Conservation (phyloP, 2,329 filamentous ascomycete genomes). For the Aspergillus tubingensis region DNA sequence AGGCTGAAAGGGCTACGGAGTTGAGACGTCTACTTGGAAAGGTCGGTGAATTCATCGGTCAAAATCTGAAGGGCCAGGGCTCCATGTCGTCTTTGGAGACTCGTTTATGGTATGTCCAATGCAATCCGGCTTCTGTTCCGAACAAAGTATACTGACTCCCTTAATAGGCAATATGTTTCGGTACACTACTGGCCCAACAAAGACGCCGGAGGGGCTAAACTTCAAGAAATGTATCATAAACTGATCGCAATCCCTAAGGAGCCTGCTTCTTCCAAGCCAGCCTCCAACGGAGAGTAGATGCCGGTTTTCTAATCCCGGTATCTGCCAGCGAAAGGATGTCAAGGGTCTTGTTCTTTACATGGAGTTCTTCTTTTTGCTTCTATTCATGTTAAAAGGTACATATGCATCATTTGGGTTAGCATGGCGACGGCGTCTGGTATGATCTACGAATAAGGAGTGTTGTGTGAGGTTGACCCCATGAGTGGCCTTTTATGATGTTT, state of each 20-base stretch:
- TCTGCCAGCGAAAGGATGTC: conserved; percentile 14
- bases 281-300: conserved; percentile 31
- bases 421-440: conserved; percentile 32
- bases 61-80: conserved; percentile 41
- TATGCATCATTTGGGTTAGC: conserved; percentile 32
- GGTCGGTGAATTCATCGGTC: conserved; percentile 50
- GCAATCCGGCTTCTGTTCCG: too few relatives aligned
- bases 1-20: conserved; percentile 45
- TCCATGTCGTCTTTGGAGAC: conserved; percentile 44
- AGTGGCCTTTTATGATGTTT: conserved; percentile 26
- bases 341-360: conserved; percentile 9
- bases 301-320: background rate
- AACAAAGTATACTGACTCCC: conserved; percentile 24
- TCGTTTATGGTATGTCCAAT: conserved; percentile 47
- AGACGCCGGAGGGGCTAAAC: conserved; percentile 39
- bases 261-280: conserved; percentile 22
- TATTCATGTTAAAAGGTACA: conserved; percentile 17
- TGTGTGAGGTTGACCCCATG: conserved; percentile 13
- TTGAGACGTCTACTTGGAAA: conserved; percentile 46
- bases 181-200: conserved; percentile 51
- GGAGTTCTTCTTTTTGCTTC: conserved; percentile 18
- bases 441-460: conserved; percentile 17
- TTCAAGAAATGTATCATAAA: conserved; percentile 43
- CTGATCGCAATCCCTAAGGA: conserved; percentile 34
- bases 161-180: conserved; percentile 46